A percentile compares a stretch with the other conserved stretches of the same genome.
Conservation (phyloP, 441 rosid genomes). For the Arabidopsis lyrata region DNA sequence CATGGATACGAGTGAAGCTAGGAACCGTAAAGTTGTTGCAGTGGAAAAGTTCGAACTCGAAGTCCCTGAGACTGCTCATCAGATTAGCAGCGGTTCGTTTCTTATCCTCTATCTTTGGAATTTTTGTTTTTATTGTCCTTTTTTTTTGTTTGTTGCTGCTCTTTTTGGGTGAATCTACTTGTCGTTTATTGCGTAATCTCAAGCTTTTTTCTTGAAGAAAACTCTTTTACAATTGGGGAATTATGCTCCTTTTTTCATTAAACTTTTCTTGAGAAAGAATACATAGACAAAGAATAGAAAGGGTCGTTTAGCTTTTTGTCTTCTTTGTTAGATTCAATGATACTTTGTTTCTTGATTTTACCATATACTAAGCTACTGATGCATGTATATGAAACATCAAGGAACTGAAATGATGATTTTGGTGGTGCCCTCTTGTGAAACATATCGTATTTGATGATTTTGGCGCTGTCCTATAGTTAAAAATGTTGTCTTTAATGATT, state of each 20-base stretch:
- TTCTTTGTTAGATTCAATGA: constrained; percentile 14
- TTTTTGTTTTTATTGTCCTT: not conserved
- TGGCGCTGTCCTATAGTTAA: no score
- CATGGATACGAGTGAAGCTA: constrained; percentile 42
- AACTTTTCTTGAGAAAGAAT: not conserved
- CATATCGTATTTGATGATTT: not conserved
- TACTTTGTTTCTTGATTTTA: not conserved
- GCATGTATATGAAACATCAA: constrained; percentile 15
- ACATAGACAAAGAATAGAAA: no score
- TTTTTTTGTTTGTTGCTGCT: not conserved
- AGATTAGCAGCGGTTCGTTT: constrained; percentile 77
- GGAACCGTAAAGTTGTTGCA: constrained; percentile 42
- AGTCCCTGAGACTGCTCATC: constrained; percentile 86
- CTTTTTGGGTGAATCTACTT: not conserved
- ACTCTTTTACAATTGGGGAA: not conserved
- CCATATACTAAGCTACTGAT: constrained; percentile 1
- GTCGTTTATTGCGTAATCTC: constrained; percentile 33
- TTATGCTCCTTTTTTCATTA: not conserved
- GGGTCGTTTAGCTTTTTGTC: not conserved
- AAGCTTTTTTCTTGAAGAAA: constrained; percentile 12
- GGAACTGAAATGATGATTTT: constrained; percentile 9
- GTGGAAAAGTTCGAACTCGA: constrained; percentile 49
- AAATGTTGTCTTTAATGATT: constrained; percentile 1
- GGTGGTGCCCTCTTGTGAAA: not conserved
- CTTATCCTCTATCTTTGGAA: not conserved